Conservation (phyloP, 441 rosid species). For the Sinapis alba region DNA sequence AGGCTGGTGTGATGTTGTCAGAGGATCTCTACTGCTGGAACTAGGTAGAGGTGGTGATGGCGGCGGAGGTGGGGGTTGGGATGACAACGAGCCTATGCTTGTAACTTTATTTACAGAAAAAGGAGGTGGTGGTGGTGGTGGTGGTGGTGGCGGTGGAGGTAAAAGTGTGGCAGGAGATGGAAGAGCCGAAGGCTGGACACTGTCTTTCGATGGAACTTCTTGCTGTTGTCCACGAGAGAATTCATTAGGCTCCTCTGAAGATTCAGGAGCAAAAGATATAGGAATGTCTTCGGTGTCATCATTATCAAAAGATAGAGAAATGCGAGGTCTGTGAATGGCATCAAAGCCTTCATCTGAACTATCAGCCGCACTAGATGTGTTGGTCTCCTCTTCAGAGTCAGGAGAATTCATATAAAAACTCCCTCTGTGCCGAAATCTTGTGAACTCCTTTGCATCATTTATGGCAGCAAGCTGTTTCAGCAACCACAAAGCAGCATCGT, state of each 20-base stretch:
- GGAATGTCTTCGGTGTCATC: conserved; percentile 44
- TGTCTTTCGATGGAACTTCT: conserved; percentile 38
- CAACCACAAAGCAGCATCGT: conserved; percentile 94
- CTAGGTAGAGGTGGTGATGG: conserved; percentile 39
- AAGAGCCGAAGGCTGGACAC: conserved; percentile 28
- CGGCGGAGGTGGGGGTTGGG: conserved; percentile 32
- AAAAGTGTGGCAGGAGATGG: conserved; percentile 27
- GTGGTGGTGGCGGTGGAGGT: conserved; percentile 30
- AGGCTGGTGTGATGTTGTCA: conserved; percentile 38
- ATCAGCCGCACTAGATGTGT: conserved; percentile 88
- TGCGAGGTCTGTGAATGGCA: conserved; percentile 46
- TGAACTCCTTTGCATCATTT: conserved; percentile 79
- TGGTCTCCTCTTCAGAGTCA: conserved; percentile 93
- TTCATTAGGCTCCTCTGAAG: conserved; percentile 43
- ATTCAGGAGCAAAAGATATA: conserved; percentile 43
- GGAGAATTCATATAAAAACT: conserved; percentile 65
- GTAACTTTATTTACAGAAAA: neutral
- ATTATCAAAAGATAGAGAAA: conserved; percentile 45
- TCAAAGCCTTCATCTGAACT: conserved; percentile 95
- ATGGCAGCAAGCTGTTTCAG: conserved; percentile 87
- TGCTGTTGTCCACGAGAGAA: conserved; percentile 40
- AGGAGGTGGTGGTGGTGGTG: conserved; percentile 26
- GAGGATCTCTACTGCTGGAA: conserved; percentile 34
- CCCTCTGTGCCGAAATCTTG: conserved; percentile 72
- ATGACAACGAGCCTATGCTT: conserved; percentile 19